Evolutionary conservation across 1,284 basidiomycete genomes (phyloP).

Genomic region (Fomitopsis palustris): DNA sequence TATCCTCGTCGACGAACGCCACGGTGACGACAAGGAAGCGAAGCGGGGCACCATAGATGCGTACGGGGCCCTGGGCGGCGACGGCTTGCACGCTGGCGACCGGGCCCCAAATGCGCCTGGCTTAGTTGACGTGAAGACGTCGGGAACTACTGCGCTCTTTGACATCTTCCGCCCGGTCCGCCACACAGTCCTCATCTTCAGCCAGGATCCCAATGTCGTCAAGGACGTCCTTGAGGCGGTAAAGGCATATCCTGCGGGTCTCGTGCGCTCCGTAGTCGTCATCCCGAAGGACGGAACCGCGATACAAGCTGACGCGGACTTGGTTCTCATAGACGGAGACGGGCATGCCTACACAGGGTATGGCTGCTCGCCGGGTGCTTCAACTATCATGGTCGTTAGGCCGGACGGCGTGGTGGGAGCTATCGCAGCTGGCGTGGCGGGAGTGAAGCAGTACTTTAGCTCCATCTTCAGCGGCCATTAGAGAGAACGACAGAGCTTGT

Average conservation of each 20-base stretch:
- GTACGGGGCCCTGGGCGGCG: conserved; percentile 14
- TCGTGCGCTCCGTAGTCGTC: neutral
- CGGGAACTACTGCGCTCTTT: conserved; percentile 18
- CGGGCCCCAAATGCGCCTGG: conserved; percentile 41
- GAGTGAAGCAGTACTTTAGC: neutral
- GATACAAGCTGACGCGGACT: neutral
- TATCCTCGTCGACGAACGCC: conserved; percentile 36
- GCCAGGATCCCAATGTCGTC: neutral
- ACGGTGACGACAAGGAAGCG: conserved; percentile 5
- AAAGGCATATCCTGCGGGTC: neutral
- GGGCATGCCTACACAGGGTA: neutral
- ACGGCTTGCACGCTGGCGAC: conserved; percentile 38
- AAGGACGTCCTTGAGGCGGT: neutral
- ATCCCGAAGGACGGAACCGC: neutral
- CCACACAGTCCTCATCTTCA: conserved; percentile 28
- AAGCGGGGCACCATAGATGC: conserved; percentile 14
- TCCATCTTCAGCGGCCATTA: neutral
- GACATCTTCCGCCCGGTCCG: conserved; percentile 17
- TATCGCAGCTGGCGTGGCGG: neutral
- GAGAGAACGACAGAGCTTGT: too few species aligned
- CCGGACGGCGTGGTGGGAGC: neutral
- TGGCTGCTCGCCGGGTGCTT: neutral
- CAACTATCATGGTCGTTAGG: neutral
- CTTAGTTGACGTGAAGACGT: conserved; percentile 19
- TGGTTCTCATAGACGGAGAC: neutral